Evolutionary conservation across 441 rosid genomes (phyloP).

Genomic region (Jatropha multifida): DNA sequence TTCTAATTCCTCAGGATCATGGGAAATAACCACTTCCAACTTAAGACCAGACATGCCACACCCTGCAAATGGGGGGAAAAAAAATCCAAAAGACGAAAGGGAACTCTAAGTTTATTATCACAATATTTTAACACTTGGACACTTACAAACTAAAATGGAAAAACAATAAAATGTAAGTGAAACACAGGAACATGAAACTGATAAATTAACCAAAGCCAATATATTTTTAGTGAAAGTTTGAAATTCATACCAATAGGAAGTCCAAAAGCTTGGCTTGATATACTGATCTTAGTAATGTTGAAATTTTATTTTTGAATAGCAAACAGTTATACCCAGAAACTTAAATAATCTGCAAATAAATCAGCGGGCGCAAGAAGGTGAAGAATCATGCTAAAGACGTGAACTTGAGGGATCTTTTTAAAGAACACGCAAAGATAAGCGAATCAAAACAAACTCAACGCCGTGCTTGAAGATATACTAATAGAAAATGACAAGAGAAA

Average conservation of each 20-base stretch:
- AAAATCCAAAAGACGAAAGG: neutral
- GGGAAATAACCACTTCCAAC: slow-evolving; percentile 38
- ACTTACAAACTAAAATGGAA: too few relatives aligned
- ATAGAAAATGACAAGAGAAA: neutral
- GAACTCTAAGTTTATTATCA: neutral
- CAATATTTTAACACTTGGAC: neutral
- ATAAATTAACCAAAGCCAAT: neutral
- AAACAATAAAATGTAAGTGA: too few relatives aligned
- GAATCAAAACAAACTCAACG: neutral
- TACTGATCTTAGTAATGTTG: neutral
- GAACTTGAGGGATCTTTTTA: slow-evolving; percentile 32
- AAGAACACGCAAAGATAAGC: slow-evolving; percentile 60
- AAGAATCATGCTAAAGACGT: slow-evolving; percentile 26
- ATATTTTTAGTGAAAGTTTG: neutral
- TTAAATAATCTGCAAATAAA: neutral
- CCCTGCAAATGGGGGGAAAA: slow-evolving; percentile 26
- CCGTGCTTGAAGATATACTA: neutral
- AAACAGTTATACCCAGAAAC: neutral
- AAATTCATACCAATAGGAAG: slow-evolving; percentile 2
- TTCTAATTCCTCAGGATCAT: slow-evolving; percentile 37
- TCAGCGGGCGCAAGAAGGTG: slow-evolving; percentile 3
- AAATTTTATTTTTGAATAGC: neutral
- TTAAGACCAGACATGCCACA: slow-evolving; percentile 46
- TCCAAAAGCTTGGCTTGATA: neutral
- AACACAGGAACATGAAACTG: neutral